These are phyloP conservation scores for Crassisporium funariophilum DNA, from an alignment of 768 basidiomycete genomes.

Conservation along the genomic window DNA sequence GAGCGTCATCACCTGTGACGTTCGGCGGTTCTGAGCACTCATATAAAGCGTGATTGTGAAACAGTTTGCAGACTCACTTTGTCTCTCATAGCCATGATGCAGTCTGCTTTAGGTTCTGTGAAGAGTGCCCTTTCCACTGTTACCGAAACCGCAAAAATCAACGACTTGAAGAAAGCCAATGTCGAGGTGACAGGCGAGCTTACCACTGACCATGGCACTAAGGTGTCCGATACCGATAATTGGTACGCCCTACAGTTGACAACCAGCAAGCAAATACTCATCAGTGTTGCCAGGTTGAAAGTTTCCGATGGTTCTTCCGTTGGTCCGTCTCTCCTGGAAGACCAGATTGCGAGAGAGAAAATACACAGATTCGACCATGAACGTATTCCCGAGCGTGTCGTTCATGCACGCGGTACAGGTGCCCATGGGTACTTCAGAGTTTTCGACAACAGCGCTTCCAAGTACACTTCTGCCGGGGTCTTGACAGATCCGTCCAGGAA, in stretches of 20 bases:
- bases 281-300: conserved; percentile 49
- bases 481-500: conserved; percentile 71
- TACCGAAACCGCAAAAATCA: no score
- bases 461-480: conserved; percentile 70
- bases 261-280: not conserved
- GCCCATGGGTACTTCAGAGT: conserved; percentile 87
- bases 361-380: conserved; percentile 85
- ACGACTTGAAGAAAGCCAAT: no score
- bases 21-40: no score
- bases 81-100: no score
- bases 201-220: conserved; percentile 67
- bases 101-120: no score
- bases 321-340: conserved; percentile 80
- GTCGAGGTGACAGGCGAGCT: no score
- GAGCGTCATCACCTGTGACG: no score
- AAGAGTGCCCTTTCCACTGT: no score
- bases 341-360: conserved; percentile 75
- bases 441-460: conserved; percentile 63
- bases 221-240: conserved; percentile 62
- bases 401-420: conserved; percentile 70
- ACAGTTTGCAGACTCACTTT: no score
- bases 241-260: conserved; percentile 44
- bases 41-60: no score
- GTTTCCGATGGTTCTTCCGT: conserved; percentile 44
- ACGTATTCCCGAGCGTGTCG: conserved; percentile 85